phyloP scores from a whole-genome alignment of 495 filamentous ascomycete species.

The Penicillium mononematosum region DNA sequence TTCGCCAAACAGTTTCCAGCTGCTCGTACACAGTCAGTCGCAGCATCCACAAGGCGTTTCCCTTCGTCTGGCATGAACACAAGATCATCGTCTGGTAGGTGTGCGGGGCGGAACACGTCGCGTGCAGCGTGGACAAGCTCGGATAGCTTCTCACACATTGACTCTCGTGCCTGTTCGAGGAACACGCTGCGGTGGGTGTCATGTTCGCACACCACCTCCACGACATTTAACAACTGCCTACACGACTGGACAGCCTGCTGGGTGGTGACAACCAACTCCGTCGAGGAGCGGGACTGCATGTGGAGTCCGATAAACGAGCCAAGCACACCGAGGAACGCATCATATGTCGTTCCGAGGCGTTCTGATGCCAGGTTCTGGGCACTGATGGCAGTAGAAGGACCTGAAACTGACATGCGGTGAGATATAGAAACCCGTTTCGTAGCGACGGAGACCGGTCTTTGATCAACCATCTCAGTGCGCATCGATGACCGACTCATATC shows the following conservation, averaged over 20 bases:
- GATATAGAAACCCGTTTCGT: slow-evolving; percentile 56
- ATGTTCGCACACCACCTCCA: slow-evolving; percentile 82
- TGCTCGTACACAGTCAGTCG: slow-evolving; percentile 84
- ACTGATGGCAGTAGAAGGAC: slow-evolving; percentile 42
- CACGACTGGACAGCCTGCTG: slow-evolving; percentile 81
- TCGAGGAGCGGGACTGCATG: slow-evolving; percentile 81
- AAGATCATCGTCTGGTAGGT: slow-evolving; percentile 63
- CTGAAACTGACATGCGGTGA: slow-evolving; percentile 55
- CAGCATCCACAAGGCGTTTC: slow-evolving; percentile 71
- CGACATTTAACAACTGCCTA: slow-evolving; percentile 68
- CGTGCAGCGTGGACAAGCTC: slow-evolving; percentile 77
- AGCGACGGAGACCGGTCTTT: slow-evolving; percentile 35
- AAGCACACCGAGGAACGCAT: slow-evolving; percentile 82
- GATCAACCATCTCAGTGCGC: slow-evolving; percentile 37
- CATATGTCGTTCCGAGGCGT: slow-evolving; percentile 73
- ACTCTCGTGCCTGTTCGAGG: slow-evolving; percentile 66
- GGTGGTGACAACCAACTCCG: slow-evolving; percentile 72
- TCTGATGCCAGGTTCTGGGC: slow-evolving; percentile 59
- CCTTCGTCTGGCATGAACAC: slow-evolving; percentile 80
- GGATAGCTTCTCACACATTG: slow-evolving; percentile 76
- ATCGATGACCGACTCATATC: slow-evolving; percentile 40
- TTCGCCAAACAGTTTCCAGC: slow-evolving; percentile 89
- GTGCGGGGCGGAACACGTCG: slow-evolving; percentile 66
- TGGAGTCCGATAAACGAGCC: slow-evolving; percentile 91
- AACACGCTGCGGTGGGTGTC: slow-evolving; percentile 62